A percentile compares a stretch with the other conserved stretches of the same genome.
Conservation (phyloP, 2,329 filamentous ascomycete species). For the Mycogone perniciosa region DNA sequence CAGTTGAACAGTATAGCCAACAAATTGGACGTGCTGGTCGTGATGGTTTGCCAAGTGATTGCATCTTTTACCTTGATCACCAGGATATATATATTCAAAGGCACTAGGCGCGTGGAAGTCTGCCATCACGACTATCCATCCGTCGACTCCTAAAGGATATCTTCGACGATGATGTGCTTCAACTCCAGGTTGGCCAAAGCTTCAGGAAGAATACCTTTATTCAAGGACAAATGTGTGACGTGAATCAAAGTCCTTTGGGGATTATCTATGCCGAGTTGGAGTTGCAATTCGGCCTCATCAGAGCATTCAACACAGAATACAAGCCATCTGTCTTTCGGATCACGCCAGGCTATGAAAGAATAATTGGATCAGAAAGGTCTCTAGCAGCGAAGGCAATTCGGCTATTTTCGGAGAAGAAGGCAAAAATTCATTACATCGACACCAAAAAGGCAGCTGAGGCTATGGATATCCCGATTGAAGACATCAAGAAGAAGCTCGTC, state of each 20-base stretch:
- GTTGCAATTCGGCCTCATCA: neutral
- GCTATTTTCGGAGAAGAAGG: neutral
- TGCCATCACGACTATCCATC: constrained; percentile 48
- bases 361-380: neutral
- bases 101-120: constrained; percentile 52
- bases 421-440: neutral
- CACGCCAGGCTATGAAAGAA: neutral
- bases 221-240: constrained; percentile 40
- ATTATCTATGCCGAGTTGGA: neutral
- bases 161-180: constrained; percentile 31
- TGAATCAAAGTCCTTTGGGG: neutral
- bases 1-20: constrained; percentile 52
- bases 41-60: constrained; percentile 47
- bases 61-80: constrained; percentile 51
- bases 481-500: neutral
- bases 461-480: neutral
- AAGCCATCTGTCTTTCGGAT: neutral
- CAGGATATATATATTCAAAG: constrained; percentile 54
- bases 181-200: neutral
- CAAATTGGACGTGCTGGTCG: constrained; percentile 51
- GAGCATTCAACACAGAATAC: neutral
- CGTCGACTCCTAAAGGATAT: constrained; percentile 43
- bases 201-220: constrained; percentile 36
- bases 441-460: neutral
- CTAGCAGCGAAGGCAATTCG: neutral